These are phyloP conservation scores for Podospora sp. DNA, from an alignment of 495 filamentous ascomycete genomes.

Conservation along the genomic window DNA sequence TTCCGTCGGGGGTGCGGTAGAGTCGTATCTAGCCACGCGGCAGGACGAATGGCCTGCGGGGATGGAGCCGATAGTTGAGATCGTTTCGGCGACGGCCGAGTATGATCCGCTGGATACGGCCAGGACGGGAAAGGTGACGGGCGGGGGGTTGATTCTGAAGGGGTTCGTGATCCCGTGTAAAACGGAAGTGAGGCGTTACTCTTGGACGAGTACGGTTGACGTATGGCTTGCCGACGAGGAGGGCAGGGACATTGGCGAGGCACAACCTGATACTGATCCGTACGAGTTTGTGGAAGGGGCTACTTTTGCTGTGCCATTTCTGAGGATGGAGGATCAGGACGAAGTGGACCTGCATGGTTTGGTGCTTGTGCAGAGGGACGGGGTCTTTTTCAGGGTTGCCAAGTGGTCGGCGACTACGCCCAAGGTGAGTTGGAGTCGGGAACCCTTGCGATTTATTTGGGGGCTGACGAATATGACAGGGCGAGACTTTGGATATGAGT, in stretches of 20 bases:
- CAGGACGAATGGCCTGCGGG: background rate
- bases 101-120: slow-evolving; percentile 4
- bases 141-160: background rate
- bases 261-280: background rate
- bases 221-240: background rate
- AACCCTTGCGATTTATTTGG: background rate
- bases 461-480: background rate
- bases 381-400: background rate
- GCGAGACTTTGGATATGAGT: background rate
- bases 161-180: background rate
- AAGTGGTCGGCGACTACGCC: background rate
- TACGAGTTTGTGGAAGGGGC: background rate
- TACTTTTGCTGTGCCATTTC: background rate
- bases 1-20: background rate
- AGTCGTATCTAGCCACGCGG: background rate
- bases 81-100: background rate
- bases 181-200: background rate
- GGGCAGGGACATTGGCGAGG: background rate
- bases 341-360: background rate
- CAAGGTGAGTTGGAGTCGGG: background rate
- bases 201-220: background rate
- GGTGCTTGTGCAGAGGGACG: background rate
- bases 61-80: background rate
- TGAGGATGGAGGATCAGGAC: background rate
- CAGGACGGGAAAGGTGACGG: slow-evolving; percentile 2